Base-by-base conservation (phyloP, 305 asterid species). In the Solanum aculeatissimum region DNA sequence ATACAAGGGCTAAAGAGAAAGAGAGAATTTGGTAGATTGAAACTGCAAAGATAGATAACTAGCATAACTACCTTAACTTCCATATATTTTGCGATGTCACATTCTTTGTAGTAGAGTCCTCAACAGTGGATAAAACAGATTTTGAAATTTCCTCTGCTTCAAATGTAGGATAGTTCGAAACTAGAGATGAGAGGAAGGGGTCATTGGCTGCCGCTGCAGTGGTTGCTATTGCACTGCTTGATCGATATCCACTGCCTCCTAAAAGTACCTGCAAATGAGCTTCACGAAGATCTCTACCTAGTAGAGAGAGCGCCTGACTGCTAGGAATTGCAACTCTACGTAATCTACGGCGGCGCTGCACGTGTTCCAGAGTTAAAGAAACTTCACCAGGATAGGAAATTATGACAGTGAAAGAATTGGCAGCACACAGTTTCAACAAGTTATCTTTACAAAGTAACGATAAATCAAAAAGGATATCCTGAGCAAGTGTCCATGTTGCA, bases 211-310 rank as follows among this genome's bases (percentile, higher is more conserved):
- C 89, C 14, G 83, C 86, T 72, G 88, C 89, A 80, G 84, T 83
- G 51, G 94, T 86, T 55, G 95, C 83, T 43, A 90, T 81, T 71
- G 91, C 85, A 88, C 79, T 88, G 82, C 58, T 91, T 9, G 98
- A 87, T 85, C 94, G 90, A 78, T 85, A 89, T 40, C 92, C 90
- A 82, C 87, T 85, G 84, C 95, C 95, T 49, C 98, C 98, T 29
- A 93, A 88, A 90, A 96, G 97, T 83, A 91, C 92, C 88, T 91
- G 98, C 81, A 93, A 84, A 86, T 96, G 97, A 88, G 98, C 95
- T 84, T 96, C 98, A 79, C 97, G 90, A 63, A 96, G 92, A 89
- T 94, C 98, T 88, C 92, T 92, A 74, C 99, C 98, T 84, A 93
- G 82, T 9, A 91, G 89, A 35, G 99, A 96, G 16, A 94, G 85